phyloP scores from a whole-genome alignment of 495 filamentous ascomycete genomes.

The Penicillium goetzii region DNA sequence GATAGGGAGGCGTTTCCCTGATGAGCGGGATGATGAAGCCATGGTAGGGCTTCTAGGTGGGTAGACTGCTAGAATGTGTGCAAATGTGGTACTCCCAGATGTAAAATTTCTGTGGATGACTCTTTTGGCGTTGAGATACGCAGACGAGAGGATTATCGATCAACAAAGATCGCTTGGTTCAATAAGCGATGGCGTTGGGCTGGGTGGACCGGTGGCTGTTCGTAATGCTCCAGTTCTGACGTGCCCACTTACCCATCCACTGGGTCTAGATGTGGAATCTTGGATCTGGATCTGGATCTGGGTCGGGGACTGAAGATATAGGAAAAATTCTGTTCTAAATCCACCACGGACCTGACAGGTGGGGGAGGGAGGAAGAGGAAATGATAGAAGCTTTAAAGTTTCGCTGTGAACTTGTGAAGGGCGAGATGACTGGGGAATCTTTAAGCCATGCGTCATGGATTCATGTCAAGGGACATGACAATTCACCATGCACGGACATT shows the following conservation, averaged over 20 bases:
- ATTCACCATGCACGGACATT: not conserved
- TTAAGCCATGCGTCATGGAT: conserved; percentile 15
- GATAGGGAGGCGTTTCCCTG: conserved; percentile 46
- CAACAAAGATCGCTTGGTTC: not conserved
- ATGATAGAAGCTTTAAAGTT: conserved; percentile 16
- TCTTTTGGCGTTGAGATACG: not conserved
- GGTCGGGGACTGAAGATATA: conserved; percentile 7
- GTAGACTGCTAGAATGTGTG: not conserved
- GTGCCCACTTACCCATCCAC: conserved; percentile 4
- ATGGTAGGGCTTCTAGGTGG: conserved; percentile 14
- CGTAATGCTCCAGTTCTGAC: conserved; percentile 13
- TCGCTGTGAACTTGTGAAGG: not conserved
- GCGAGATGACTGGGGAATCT: not conserved
- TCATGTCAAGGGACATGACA: not conserved
- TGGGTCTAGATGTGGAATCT: not conserved
- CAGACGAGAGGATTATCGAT: not conserved
- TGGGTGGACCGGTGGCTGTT: conserved; percentile 18
- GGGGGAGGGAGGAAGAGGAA: not conserved
- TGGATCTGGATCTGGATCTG: not conserved
- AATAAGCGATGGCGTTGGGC: not conserved
- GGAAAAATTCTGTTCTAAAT: not conserved
- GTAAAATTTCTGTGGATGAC: not conserved
- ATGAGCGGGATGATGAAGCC: conserved; percentile 33
- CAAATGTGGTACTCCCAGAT: not conserved
- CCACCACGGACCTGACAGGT: conserved; percentile 9